These are phyloP conservation scores for Colletotrichum sp. DNA, from an alignment of 2,329 filamentous ascomycete species.

Conservation along the genomic window DNA sequence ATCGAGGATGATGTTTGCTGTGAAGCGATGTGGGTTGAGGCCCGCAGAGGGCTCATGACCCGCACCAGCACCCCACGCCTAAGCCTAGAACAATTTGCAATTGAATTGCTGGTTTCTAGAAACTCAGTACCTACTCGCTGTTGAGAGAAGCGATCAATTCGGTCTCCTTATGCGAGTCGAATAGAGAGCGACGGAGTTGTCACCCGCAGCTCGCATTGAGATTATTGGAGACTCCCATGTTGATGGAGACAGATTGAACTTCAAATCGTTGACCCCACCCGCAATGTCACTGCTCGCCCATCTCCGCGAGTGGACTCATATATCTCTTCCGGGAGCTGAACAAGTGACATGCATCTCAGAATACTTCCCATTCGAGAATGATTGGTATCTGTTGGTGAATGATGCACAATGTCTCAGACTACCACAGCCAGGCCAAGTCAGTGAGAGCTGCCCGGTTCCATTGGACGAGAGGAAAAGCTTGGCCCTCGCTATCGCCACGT, in stretches of 20 bases:
- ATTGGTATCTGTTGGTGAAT: neutral
- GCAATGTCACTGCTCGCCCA: neutral
- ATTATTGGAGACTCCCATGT: neutral
- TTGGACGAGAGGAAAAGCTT: neutral
- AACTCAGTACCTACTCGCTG: neutral
- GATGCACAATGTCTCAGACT: neutral
- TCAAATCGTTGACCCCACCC: accelerated
- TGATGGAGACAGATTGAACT: neutral
- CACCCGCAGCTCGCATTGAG: neutral
- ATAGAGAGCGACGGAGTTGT: neutral
- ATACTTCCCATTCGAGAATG: neutral
- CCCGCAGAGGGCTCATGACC: neutral
- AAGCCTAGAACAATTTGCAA: neutral
- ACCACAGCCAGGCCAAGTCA: neutral
- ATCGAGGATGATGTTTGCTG: neutral
- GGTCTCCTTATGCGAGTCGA: neutral
- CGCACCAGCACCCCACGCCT: neutral
- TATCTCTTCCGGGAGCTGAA: neutral
- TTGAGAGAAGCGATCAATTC: neutral
- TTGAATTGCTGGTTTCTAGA: neutral
- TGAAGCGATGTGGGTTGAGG: neutral
- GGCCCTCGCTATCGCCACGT: neutral
- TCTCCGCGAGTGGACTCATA: neutral
- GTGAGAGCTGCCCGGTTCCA: neutral
- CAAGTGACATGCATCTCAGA: neutral